A percentile compares a stretch with the other conserved stretches of the same genome.
phyloP scores from a whole-genome alignment of 306 rosid genomes.

The Fragaria ananassa region DNA sequence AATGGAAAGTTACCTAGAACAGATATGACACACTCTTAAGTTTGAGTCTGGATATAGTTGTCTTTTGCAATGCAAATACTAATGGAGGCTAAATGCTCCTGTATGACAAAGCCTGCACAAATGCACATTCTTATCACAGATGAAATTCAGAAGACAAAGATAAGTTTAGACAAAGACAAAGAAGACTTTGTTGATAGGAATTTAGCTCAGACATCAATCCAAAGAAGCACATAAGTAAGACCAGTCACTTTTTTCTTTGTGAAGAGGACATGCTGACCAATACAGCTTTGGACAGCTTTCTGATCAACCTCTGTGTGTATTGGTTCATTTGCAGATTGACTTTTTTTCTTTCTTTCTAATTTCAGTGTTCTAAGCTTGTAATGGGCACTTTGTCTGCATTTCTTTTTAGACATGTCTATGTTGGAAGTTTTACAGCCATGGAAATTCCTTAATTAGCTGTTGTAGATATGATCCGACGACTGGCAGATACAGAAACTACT shows the following conservation, averaged over 20 bases:
- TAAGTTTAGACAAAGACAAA: background rate
- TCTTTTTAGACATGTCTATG: background rate
- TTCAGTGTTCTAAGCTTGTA: background rate
- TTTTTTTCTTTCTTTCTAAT: too few species aligned
- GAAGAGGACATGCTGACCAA: too few species aligned
- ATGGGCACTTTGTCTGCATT: background rate
- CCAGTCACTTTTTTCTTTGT: too few species aligned
- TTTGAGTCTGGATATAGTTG: background rate
- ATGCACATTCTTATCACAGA: background rate
- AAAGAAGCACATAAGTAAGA: too few species aligned
- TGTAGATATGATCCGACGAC: conserved; percentile 87
- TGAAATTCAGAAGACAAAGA: background rate
- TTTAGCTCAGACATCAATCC: too few species aligned
- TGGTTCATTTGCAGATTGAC: too few species aligned
- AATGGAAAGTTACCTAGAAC: background rate
- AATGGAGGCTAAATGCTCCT: background rate
- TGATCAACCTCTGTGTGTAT: too few species aligned
- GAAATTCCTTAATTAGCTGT: conserved; percentile 44
- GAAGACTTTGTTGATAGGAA: background rate
- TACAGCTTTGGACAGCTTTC: too few species aligned
- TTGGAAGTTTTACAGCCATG: conserved; percentile 19
- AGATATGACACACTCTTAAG: background rate
- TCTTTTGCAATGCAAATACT: background rate
- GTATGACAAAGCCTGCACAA: background rate
- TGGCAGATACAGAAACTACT: conserved; percentile 79